phyloP scores from a whole-genome alignment of 2,329 filamentous ascomycete species.

The Paramyrothecium sp. region DNA sequence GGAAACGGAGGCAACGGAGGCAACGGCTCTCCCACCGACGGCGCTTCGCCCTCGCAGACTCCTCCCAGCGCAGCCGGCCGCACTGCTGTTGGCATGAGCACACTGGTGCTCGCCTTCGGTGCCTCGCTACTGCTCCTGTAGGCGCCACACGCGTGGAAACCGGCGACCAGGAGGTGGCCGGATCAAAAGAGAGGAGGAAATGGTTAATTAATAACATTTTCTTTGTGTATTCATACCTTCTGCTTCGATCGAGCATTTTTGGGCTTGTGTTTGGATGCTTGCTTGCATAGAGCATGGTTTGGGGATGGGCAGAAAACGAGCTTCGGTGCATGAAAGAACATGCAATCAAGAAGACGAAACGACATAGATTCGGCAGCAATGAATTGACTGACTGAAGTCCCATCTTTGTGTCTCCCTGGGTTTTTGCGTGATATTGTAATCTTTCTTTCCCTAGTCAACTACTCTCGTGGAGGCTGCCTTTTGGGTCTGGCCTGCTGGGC shows the following conservation, averaged over 20 bases:
- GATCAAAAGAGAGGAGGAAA: neutral
- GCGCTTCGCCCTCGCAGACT: slow-evolving; percentile 7
- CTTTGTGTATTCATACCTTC: slow-evolving; percentile 12
- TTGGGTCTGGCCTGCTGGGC: slow-evolving; percentile 53
- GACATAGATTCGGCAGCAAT: neutral
- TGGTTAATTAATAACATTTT: slow-evolving; percentile 16
- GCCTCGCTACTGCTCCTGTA: slow-evolving; percentile 42
- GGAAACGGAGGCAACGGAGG: no score
- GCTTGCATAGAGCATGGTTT: neutral
- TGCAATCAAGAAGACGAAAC: neutral
- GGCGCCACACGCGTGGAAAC: neutral
- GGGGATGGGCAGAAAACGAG: slow-evolving; percentile 7
- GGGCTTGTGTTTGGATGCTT: neutral
- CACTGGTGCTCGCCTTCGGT: slow-evolving; percentile 41
- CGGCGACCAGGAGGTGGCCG: neutral
- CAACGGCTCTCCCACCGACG: slow-evolving; percentile 12
- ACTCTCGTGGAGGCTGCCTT: slow-evolving; percentile 30
- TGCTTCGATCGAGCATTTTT: slow-evolving; percentile 5
- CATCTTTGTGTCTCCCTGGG: no score
- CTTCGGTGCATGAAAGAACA: neutral
- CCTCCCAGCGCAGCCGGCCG: slow-evolving; percentile 19
- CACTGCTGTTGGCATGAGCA: slow-evolving; percentile 36
- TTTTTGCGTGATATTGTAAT: no score
- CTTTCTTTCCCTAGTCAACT: slow-evolving; percentile 53
- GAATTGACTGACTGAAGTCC: neutral